phyloP scores from a whole-genome alignment of 768 basidiomycete species.

The Cytidiella melzeri region DNA sequence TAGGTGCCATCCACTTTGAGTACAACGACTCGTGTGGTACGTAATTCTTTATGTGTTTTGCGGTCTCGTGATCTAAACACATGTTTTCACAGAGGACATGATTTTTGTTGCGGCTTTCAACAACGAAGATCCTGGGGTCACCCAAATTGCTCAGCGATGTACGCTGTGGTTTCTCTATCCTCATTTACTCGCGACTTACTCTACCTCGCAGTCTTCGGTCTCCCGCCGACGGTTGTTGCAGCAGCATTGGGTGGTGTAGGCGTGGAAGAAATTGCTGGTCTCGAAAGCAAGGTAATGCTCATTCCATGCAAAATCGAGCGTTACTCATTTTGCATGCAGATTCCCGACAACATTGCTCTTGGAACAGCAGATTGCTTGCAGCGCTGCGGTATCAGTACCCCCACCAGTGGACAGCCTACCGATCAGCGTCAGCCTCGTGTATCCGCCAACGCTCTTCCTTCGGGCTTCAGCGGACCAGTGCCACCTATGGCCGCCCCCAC shows the following conservation, averaged over 20 bases:
- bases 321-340: slow-evolving; percentile 16
- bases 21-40: neutral
- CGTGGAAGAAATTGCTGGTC: slow-evolving; percentile 21
- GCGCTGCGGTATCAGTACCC: slow-evolving; percentile 21
- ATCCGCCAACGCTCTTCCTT: slow-evolving; percentile 21
- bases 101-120: slow-evolving; percentile 25
- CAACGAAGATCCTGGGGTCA: slow-evolving; percentile 23
- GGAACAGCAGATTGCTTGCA: slow-evolving; percentile 23
- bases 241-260: slow-evolving; percentile 25
- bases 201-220: slow-evolving; percentile 20
- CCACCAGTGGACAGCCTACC: slow-evolving; percentile 16
- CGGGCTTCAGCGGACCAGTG: neutral
- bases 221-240: slow-evolving; percentile 24
- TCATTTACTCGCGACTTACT: too few species aligned
- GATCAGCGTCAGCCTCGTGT: slow-evolving; percentile 24
- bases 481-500: too few species aligned
- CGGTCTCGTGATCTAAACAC: too few species aligned
- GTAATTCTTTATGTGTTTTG: too few species aligned
- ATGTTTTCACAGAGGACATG: too few species aligned
- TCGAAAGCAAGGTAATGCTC: slow-evolving; percentile 17
- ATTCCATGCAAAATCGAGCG: too few species aligned
- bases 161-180: slow-evolving; percentile 3
- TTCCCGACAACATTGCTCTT: slow-evolving; percentile 27
- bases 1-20: neutral
- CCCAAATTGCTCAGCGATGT: slow-evolving; percentile 24